phyloP scores from a whole-genome alignment of 2,329 filamentous ascomycete species.

The Talaromyces sp. region DNA sequence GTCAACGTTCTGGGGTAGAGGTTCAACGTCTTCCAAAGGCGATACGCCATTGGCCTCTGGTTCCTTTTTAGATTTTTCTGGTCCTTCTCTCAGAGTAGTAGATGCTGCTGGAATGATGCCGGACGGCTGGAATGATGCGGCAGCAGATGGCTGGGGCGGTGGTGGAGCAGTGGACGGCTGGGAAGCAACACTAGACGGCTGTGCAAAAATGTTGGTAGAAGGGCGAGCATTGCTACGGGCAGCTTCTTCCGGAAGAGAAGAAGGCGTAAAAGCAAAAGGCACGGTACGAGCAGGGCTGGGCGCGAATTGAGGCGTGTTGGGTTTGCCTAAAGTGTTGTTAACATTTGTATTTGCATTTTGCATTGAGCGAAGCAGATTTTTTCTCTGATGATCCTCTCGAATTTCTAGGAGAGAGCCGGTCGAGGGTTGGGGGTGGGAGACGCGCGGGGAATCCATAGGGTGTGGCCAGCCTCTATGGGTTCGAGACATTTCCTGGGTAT shows the following conservation, averaged over 20 bases:
- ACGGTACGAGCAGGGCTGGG: not conserved
- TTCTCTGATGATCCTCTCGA: not conserved
- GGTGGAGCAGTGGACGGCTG: not conserved
- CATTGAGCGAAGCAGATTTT: not conserved
- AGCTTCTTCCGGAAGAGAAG: not conserved
- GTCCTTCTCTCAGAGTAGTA: not conserved
- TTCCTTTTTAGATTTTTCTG: not conserved
- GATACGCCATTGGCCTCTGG: not conserved
- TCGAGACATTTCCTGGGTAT: not conserved
- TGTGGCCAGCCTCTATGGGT: not conserved
- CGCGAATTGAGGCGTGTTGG: not conserved
- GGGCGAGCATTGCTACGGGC: not conserved
- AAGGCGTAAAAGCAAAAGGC: not conserved
- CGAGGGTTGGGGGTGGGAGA: not conserved
- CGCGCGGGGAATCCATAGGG: not conserved
- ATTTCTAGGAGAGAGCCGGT: not conserved
- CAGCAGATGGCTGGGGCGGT: not conserved
- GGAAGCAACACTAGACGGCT: not conserved
- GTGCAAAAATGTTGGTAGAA: not conserved
- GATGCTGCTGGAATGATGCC: not conserved
- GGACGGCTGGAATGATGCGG: not conserved
- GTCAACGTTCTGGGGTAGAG: not conserved
- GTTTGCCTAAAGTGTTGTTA: slow-evolving; percentile 6
- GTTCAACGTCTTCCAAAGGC: not conserved
- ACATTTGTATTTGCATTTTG: not conserved